A percentile compares a stretch with the other conserved stretches of the same genome.
Conservation (phyloP, 2,329 filamentous ascomycete genomes). For the Aspergillus oerlinghausenensis region DNA sequence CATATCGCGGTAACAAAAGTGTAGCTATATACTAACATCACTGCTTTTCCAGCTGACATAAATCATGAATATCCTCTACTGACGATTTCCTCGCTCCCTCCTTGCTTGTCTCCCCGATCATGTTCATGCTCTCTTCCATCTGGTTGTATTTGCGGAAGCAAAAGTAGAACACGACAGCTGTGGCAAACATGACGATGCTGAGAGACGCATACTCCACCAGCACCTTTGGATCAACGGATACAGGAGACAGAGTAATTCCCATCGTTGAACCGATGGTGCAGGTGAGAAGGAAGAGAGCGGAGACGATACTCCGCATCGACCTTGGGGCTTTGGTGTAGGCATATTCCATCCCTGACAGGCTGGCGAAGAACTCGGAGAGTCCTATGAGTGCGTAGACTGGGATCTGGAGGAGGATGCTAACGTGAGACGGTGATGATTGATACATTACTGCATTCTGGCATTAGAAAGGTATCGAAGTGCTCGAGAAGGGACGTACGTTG, state of each 20-base stretch:
- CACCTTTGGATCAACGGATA: constrained; percentile 11
- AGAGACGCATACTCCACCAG: constrained; percentile 10
- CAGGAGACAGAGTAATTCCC: constrained; percentile 9
- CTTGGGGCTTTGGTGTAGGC: constrained; percentile 6
- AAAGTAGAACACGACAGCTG: constrained; percentile 5
- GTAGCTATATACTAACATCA: neutral
- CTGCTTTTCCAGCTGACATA: neutral
- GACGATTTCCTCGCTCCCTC: neutral
- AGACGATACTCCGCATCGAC: constrained; percentile 17
- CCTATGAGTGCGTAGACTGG: neutral
- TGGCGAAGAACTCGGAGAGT: neutral
- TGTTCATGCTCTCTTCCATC: constrained; percentile 14
- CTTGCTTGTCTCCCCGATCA: neutral
- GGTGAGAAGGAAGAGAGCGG: constrained; percentile 16
- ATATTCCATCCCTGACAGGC: constrained; percentile 4
- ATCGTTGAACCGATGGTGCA: constrained; percentile 8
- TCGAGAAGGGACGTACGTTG: neutral
- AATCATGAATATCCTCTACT: neutral
- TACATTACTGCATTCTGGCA: neutral
- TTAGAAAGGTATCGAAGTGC: neutral
- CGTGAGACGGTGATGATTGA: neutral
- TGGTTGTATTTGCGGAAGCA: constrained; percentile 12
- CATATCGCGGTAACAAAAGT: neutral
- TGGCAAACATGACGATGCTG: constrained; percentile 6
- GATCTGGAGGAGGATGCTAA: neutral